Evolutionary conservation across 257 asterid genomes (phyloP), one percentile per base, ranked within the genome.

Genomic region (Capsicum chinense): DNA sequence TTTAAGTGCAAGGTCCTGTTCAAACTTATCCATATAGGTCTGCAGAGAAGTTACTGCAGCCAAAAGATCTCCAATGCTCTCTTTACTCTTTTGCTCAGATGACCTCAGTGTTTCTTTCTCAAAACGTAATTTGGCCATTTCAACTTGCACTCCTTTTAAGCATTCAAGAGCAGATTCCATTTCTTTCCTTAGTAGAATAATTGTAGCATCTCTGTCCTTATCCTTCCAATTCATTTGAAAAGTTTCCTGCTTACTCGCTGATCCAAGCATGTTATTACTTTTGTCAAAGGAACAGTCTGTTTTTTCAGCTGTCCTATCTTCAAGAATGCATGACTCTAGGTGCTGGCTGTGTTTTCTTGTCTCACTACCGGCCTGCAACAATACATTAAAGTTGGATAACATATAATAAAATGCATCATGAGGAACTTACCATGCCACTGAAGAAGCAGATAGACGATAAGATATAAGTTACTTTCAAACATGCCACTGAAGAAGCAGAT

Each of bases 361-460:
- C 87, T 88, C 50, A 73, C 83, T 88, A 87, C 89, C 92, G 91
- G 92, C 84, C 99, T 94, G 99, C 94, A 90, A 86, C 91, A 91
- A 90, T 74, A 87, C 56, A 4, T 52, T 56, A 83, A 48, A 83
- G 66, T 60, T n/a, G 52, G 39, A 83, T 83, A 68, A 83, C 52
- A 33, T 26, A 79, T 50, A 79, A 73, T 37, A 71, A 37, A 67
- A 82, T 17, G 44, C 62, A 68, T 56, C 85, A 85, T 74, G n/a
- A 57, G 74, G 74, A 52, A 67, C 35, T 50, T 57, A 79, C 66
- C 60, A 59, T 42, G 54, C 82, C 73, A 68, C 74, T 67, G 21
- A 48, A 74, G 69, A 82, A 73, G 56, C 15, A 70, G 85, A 76
- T 17, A 21, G 82, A 66, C 58, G 44, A 21, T 83, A 83, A 60